phyloP scores from a whole-genome alignment of 2,329 filamentous ascomycete genomes.

The Bipolaris zeicola region DNA sequence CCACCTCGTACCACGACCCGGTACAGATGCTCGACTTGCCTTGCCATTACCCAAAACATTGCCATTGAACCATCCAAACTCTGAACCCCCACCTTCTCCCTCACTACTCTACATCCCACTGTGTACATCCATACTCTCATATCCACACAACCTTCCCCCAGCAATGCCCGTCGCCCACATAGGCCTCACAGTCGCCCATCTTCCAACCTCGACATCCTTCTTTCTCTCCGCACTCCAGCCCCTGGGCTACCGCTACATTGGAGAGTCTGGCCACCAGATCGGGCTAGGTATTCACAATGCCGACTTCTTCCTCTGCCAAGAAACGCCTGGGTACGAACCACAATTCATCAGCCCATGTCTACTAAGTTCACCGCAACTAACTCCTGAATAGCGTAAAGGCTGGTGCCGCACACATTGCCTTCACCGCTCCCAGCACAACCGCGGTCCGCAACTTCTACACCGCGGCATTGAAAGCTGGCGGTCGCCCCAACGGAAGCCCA shows the following conservation, averaged over 20 bases:
- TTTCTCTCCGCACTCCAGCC: constrained; percentile 80
- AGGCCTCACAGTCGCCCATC: constrained; percentile 73
- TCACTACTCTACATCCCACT: constrained; percentile 13
- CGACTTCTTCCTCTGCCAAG: constrained; percentile 69
- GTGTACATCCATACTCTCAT: constrained; percentile 22
- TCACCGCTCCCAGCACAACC: constrained; percentile 69
- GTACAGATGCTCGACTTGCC: neutral
- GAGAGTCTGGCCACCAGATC: constrained; percentile 64
- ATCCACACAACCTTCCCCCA: constrained; percentile 16
- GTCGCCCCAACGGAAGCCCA: constrained; percentile 62
- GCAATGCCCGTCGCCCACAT: constrained; percentile 67
- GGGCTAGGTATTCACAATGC: constrained; percentile 65
- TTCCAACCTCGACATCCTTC: constrained; percentile 81
- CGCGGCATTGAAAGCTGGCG: constrained; percentile 69
- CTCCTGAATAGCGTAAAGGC: constrained; percentile 50
- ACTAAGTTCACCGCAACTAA: constrained; percentile 27
- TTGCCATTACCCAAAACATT: neutral
- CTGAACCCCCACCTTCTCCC: constrained; percentile 17
- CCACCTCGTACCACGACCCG: constrained; percentile 27
- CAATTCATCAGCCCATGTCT: constrained; percentile 15
- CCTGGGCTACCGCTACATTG: constrained; percentile 75
- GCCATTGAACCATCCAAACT: neutral
- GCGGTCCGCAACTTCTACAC: constrained; percentile 75
- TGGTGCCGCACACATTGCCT: constrained; percentile 65
- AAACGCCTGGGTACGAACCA: constrained; percentile 60